Evolutionary conservation across 805 yeast genomes (phyloP).

Genomic region (Suhomyces canberraensis): DNA sequence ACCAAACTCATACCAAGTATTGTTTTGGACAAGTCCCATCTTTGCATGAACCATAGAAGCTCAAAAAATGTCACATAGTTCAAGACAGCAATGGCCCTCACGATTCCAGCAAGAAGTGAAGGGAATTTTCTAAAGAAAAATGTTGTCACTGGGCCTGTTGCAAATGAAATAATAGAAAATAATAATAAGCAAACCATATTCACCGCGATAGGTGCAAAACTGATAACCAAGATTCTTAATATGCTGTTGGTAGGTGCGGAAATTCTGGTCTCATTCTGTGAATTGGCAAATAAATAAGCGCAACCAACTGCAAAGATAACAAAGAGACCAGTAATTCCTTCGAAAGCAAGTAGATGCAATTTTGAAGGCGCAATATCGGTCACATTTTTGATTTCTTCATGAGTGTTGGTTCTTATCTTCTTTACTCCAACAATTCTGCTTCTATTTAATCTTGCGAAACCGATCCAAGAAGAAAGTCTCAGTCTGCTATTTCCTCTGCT

Average conservation of each 20-base stretch:
- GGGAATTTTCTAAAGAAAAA: constrained; percentile 47
- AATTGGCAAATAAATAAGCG: constrained; percentile 54
- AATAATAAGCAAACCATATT: constrained; percentile 40
- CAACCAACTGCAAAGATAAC: constrained; percentile 43
- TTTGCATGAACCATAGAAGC: constrained; percentile 63
- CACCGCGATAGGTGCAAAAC: constrained; percentile 46
- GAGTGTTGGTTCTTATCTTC: constrained; percentile 31
- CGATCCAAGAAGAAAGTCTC: constrained; percentile 40
- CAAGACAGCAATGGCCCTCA: constrained; percentile 53
- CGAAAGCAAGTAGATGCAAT: constrained; percentile 33
- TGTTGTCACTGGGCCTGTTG: constrained; percentile 49
- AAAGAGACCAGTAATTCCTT: constrained; percentile 36
- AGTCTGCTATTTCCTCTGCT: constrained; percentile 48
- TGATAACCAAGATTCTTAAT: constrained; percentile 41
- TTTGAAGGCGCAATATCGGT: constrained; percentile 51
- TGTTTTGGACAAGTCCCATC: constrained; percentile 59
- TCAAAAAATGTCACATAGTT: constrained; percentile 57
- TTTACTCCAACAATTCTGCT: constrained; percentile 58
- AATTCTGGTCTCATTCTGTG: constrained; percentile 45
- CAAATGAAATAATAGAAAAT: constrained; percentile 43
- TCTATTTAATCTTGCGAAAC: constrained; percentile 48
- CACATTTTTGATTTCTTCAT: constrained; percentile 37
- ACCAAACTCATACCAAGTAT: constrained; percentile 59
- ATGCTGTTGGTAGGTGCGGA: constrained; percentile 37
- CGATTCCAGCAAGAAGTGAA: constrained; percentile 50